A percentile compares a stretch with the other conserved stretches of the same genome.
These are phyloP conservation scores for Cercophora newfieldiana DNA, from an alignment of 495 filamentous ascomycete genomes.

Conservation along the genomic window DNA sequence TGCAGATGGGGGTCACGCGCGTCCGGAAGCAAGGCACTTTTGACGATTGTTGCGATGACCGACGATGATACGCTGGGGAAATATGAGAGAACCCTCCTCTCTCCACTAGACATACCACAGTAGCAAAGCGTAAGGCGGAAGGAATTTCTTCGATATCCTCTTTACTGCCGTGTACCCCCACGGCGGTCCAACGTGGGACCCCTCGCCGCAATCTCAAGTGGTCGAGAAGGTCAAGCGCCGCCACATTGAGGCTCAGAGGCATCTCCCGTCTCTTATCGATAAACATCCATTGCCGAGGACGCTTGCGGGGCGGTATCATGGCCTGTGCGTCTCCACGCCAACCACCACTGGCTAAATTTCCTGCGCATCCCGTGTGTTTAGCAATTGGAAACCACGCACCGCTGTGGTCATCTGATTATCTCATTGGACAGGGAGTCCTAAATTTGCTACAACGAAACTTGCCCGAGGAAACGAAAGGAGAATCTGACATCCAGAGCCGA, in stretches of 20 bases:
- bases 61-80: no score
- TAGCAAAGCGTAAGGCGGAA: no score
- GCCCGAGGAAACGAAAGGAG: background rate
- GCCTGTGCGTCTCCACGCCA: conserved; percentile 31
- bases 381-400: conserved; percentile 1
- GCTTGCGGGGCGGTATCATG: conserved; percentile 5
- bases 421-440: conserved; percentile 19
- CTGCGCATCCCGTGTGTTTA: conserved; percentile 18
- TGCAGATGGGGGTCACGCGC: no score
- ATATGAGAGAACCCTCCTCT: no score
- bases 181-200: no score
- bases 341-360: conserved; percentile 27
- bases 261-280: conserved; percentile 1
- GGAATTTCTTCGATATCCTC: no score
- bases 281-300: background rate
- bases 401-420: conserved; percentile 10
- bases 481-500: background rate
- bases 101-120: no score
- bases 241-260: background rate
- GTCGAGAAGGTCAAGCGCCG: no score
- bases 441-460: conserved; percentile 3
- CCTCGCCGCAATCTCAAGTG: no score
- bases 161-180: no score
- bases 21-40: no score
- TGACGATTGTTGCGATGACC: no score